Conservation (phyloP, 2,329 filamentous ascomycete species). For the Fusarium albosuccineum region DNA sequence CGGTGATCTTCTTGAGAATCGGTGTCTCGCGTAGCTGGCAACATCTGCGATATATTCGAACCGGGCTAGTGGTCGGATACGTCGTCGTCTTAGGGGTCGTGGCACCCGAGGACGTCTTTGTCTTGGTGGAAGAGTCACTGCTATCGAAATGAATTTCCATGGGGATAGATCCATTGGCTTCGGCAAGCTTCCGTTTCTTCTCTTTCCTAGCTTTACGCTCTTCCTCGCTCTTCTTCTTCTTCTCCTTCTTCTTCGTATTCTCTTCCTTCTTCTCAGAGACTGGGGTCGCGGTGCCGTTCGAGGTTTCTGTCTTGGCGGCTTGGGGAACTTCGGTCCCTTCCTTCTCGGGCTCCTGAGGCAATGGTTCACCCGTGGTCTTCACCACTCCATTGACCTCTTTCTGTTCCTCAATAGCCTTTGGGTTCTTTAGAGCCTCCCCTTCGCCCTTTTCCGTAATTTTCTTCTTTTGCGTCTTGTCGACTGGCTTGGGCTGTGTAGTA, state of each 20-base stretch:
- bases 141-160: slow-evolving; percentile 83
- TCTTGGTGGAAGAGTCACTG: slow-evolving; percentile 66
- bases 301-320: slow-evolving; percentile 43
- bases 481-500: slow-evolving; percentile 53
- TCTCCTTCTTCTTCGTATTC: slow-evolving; percentile 83
- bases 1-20: slow-evolving; percentile 90
- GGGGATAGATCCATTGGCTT: slow-evolving; percentile 88
- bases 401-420: slow-evolving; percentile 68
- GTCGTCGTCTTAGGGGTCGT: slow-evolving; percentile 47
- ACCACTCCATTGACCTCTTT: slow-evolving; percentile 55
- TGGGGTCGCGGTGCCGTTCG: slow-evolving; percentile 37
- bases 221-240: slow-evolving; percentile 95
- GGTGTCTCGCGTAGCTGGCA: slow-evolving; percentile 94
- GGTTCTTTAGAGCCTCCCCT: slow-evolving; percentile 78
- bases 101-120: slow-evolving; percentile 30
- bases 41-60: slow-evolving; percentile 92
- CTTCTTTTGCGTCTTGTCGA: slow-evolving; percentile 68
- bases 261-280: slow-evolving; percentile 55
- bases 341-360: slow-evolving; percentile 57
- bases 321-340: slow-evolving; percentile 47
- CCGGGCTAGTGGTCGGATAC: slow-evolving; percentile 87
- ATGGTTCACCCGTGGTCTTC: slow-evolving; percentile 57
- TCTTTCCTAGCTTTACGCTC: slow-evolving; percentile 94
- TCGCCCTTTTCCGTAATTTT: slow-evolving; percentile 78
- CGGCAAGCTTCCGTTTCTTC: slow-evolving; percentile 84